Conservation (phyloP, 495 filamentous ascomycete genomes). For the Letharia lupina region DNA sequence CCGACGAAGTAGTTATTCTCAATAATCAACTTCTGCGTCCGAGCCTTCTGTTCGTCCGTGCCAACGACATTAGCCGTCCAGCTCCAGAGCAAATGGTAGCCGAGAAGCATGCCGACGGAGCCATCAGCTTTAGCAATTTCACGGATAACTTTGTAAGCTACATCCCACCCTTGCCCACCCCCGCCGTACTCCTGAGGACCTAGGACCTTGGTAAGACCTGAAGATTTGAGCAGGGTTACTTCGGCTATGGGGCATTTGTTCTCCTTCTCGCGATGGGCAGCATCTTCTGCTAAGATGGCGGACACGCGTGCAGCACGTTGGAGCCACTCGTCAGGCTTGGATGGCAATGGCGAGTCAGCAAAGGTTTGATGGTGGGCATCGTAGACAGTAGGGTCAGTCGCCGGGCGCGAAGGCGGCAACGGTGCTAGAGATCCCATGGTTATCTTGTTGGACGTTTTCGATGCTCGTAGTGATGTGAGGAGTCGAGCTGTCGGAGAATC, state of each 20-base stretch:
- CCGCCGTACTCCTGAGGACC: slow-evolving; percentile 49
- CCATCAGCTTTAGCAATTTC: slow-evolving; percentile 54
- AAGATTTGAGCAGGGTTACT: slow-evolving; percentile 47
- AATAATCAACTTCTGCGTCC: slow-evolving; percentile 43
- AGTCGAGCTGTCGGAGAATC: neutral
- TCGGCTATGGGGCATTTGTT: slow-evolving; percentile 50
- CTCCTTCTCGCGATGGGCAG: slow-evolving; percentile 44
- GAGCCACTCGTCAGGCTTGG: slow-evolving; percentile 41
- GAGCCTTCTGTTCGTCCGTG: slow-evolving; percentile 46
- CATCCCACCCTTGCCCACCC: slow-evolving; percentile 48
- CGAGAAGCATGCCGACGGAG: slow-evolving; percentile 51
- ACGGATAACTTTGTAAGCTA: slow-evolving; percentile 48
- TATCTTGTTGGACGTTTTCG: neutral
- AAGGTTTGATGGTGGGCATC: slow-evolving; percentile 40
- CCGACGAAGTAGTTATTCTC: slow-evolving; percentile 54
- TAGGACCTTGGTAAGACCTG: slow-evolving; percentile 47
- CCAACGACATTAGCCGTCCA: slow-evolving; percentile 49
- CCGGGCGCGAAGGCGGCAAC: slow-evolving; percentile 20
- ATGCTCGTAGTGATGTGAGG: neutral
- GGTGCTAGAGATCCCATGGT: neutral
- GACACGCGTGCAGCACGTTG: slow-evolving; percentile 45
- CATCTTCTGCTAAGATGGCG: slow-evolving; percentile 45
- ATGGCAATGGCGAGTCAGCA: slow-evolving; percentile 32
- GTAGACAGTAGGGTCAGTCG: slow-evolving; percentile 46
- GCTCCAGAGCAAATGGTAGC: slow-evolving; percentile 55